phyloP scores from a whole-genome alignment of 495 filamentous ascomycete species.

The Wilcoxina mikolae region DNA sequence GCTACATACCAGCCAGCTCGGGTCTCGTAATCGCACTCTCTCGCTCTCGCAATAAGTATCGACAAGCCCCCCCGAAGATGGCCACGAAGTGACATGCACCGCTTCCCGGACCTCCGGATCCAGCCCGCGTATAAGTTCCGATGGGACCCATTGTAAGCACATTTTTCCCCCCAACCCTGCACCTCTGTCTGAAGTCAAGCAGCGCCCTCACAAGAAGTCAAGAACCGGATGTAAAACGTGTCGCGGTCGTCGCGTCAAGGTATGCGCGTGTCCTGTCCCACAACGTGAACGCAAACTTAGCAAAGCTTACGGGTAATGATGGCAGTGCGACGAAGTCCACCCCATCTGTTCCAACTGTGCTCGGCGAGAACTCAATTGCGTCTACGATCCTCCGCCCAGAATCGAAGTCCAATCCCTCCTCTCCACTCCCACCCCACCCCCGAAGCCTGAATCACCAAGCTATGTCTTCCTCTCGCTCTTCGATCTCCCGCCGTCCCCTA shows the following conservation, averaged over 20 bases:
- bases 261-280: neutral
- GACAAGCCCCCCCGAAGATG: neutral
- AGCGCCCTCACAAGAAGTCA: no score
- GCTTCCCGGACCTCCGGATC: neutral
- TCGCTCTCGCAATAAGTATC: neutral
- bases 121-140: neutral
- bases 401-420: slow-evolving; percentile 4
- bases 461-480: slow-evolving; percentile 2
- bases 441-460: neutral
- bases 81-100: neutral
- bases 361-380: slow-evolving; percentile 1
- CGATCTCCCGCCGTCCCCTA: neutral
- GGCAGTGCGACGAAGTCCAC: slow-evolving; percentile 8
- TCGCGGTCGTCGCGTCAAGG: slow-evolving; percentile 6
- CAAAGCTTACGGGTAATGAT: neutral
- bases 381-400: neutral
- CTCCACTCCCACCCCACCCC: neutral
- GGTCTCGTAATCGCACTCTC: neutral
- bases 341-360: slow-evolving; percentile 5
- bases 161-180: neutral
- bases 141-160: neutral
- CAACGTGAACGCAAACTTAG: neutral
- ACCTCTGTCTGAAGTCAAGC: no score
- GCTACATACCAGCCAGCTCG: no score
- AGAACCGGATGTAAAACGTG: slow-evolving; percentile 6